A percentile compares a stretch with the other conserved stretches of the same genome.
These are phyloP conservation scores for Cyclotella atomus DNA, from an alignment of 108 stramenopile genomes.

Conservation along the genomic window DNA sequence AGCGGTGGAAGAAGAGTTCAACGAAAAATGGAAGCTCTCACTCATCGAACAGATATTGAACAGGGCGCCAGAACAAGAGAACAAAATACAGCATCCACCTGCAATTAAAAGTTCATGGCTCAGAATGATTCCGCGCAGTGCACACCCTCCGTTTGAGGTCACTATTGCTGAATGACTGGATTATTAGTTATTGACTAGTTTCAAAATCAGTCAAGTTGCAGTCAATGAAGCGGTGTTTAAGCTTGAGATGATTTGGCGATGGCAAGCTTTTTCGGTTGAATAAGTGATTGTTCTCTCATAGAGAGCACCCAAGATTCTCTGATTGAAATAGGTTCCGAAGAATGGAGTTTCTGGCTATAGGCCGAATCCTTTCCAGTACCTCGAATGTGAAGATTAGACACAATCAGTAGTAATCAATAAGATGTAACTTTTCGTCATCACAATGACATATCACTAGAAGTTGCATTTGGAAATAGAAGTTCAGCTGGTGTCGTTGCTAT, in stretches of 20 bases:
- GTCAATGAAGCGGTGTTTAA: neutral
- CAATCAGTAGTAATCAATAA: no score
- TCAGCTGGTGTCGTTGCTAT: constrained; percentile 24
- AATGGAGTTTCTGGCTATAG: no score
- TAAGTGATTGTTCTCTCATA: neutral
- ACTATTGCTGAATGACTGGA: neutral
- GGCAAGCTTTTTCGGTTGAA: neutral
- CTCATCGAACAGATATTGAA: constrained; percentile 7
- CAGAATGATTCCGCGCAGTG: neutral
- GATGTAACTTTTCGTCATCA: no score
- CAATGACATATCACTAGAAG: no score
- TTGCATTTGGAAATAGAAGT: neutral
- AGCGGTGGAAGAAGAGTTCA: neutral
- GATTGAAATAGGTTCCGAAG: no score
- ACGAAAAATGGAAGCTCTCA: neutral
- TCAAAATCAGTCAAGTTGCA: neutral
- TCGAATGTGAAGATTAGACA: no score
- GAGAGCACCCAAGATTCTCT: no score
- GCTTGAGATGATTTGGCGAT: neutral
- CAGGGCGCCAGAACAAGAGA: neutral
- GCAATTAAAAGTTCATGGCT: neutral
- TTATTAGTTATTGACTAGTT: neutral
- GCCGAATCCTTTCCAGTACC: no score
- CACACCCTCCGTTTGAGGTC: neutral
- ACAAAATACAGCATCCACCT: neutral